phyloP scores from a whole-genome alignment of 352 stramenopile genomes.

The Pythium coloratum region DNA sequence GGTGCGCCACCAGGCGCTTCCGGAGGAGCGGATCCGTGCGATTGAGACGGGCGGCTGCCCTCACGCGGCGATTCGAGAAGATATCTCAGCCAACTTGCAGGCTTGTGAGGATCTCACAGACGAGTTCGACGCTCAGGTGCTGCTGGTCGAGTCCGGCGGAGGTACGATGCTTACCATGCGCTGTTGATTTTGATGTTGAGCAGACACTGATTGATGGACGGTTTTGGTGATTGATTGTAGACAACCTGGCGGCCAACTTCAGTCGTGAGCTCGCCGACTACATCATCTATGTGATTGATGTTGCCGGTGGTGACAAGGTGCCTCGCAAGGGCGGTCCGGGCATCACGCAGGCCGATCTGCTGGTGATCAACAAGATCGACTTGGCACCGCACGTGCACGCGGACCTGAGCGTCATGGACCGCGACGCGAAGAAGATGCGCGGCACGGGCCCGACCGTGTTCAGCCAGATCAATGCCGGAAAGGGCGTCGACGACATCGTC shows the following conservation, averaged over 20 bases:
- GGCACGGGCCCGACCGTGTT: slow-evolving; percentile 94
- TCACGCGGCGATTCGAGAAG: slow-evolving; percentile 96
- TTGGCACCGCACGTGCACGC: slow-evolving; percentile 95
- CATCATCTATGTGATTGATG: slow-evolving; percentile 99
- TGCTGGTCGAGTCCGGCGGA: slow-evolving; percentile 90
- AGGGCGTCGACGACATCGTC: slow-evolving; percentile 90
- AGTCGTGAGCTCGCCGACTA: slow-evolving; percentile 97
- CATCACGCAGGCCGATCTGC: slow-evolving; percentile 96
- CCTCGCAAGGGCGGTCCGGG: slow-evolving; percentile 97
- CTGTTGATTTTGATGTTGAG: neutral
- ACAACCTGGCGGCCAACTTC: slow-evolving; percentile 98
- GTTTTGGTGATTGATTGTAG: slow-evolving; percentile 31
- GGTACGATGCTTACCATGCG: slow-evolving; percentile 32
- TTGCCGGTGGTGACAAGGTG: slow-evolving; percentile 97
- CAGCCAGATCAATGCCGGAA: slow-evolving; percentile 93
- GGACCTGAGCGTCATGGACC: slow-evolving; percentile 94
- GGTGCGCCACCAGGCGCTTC: slow-evolving; percentile 91
- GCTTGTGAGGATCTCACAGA: slow-evolving; percentile 95
- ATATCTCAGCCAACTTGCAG: slow-evolving; percentile 96
- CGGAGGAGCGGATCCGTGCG: slow-evolving; percentile 89
- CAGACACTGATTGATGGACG: neutral
- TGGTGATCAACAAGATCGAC: slow-evolving; percentile 99
- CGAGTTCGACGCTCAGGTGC: slow-evolving; percentile 79
- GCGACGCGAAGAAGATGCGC: slow-evolving; percentile 95
- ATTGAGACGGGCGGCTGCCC: slow-evolving; percentile 98